Conservation (phyloP, 73 alveolate genomes). For the Paramecium sonneborni region DNA sequence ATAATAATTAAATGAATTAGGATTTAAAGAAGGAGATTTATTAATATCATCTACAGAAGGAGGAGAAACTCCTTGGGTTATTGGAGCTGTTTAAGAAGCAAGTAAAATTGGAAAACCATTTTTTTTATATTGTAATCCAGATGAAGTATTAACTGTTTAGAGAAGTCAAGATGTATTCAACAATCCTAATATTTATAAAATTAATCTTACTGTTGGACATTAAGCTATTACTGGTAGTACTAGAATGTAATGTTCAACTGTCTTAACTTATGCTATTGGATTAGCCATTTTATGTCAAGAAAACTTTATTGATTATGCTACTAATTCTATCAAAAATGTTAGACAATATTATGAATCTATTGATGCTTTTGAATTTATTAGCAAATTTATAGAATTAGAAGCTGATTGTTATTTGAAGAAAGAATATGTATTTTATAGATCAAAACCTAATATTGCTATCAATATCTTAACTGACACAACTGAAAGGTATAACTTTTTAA, state of each 20-base stretch:
- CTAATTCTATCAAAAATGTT: background rate
- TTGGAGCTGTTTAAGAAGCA: constrained; percentile 63
- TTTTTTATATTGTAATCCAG: constrained; percentile 67
- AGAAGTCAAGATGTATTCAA: constrained; percentile 58
- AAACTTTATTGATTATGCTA: constrained; percentile 19
- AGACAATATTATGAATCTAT: constrained; percentile 45
- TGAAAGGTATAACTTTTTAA: constrained; percentile 4
- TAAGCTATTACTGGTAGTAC: constrained; percentile 65
- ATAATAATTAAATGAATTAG: constrained; percentile 54
- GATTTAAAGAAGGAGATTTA: constrained; percentile 53
- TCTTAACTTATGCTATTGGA: constrained; percentile 64
- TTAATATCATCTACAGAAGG: constrained; percentile 66
- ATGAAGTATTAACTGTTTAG: constrained; percentile 48
- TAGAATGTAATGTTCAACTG: constrained; percentile 65
- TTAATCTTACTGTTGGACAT: constrained; percentile 56
- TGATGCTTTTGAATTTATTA: background rate
- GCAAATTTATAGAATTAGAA: constrained; percentile 47
- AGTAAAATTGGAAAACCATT: constrained; percentile 44
- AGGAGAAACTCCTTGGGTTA: constrained; percentile 68
- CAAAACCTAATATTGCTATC: constrained; percentile 51
- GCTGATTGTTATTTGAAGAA: constrained; percentile 22
- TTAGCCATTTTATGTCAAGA: constrained; percentile 44
- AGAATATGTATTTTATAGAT: constrained; percentile 51
- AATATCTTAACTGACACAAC: constrained; percentile 66
- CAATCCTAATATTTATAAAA: constrained; percentile 53